Base-by-base conservation (phyloP, 306 rosid genomes). In the Hippophae tibetana region DNA sequence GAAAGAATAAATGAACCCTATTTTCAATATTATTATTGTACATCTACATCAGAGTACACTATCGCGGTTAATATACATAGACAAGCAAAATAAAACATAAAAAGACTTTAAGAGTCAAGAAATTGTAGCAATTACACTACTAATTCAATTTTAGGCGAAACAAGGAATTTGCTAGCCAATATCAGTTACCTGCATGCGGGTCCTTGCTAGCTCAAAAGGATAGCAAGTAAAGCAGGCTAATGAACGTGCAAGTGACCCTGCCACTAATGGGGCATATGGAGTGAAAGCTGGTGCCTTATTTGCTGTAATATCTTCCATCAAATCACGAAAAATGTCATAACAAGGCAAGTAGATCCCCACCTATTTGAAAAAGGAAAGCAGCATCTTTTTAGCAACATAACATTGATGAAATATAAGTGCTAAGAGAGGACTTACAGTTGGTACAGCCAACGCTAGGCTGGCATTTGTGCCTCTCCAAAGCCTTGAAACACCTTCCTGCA, bases 281-380 rank as follows among this genome's bases (percentile, higher is more conserved):
- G 89, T 81, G 69, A 87, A 70, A 54, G 14, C 62, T 60, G 96
- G 90, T 63, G 90, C 78, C 71, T 78, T 85, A 54, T 57, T 72
- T 54, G 76, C 52, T 0, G 88, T 72, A 66, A 76, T 78, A 44
- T 83, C 88, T 76, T 88, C 95, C 93, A 92, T 80, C 57, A 55
- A 41, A 70, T 78, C 80, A 73, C 88, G 95, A 69, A 92, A 85
- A 60, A 88, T 61, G 60, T 92, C 99, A 75, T 92, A 92, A 70
- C 89, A 85, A 64, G 99, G 99, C 96, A 92, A 76, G 76, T 92
- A 92, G 68, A 92, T 92, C 62, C 96, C 99, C 64, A 92, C 96
- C 99, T 92, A 78, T 49, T 64, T 64, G 63, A 13, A 72, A 54
- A 12, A 2, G 43, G 52, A 65, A 71, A 59, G 44, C 14, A 49